phyloP scores from a whole-genome alignment of 352 stramenopile genomes.

The Pythium dissotocum region DNA sequence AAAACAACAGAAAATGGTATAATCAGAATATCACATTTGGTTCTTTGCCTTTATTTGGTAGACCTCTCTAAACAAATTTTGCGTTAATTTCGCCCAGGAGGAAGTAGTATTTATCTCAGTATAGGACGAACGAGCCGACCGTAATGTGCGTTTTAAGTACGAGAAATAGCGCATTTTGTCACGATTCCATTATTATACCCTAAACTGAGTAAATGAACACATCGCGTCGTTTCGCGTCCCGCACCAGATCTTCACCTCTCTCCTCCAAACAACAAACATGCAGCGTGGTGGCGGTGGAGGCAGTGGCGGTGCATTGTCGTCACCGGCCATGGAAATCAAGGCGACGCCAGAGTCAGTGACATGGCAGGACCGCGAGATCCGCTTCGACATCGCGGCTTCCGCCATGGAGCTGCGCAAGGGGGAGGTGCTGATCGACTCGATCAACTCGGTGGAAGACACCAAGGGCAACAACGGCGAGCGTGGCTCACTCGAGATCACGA shows the following conservation, averaged over 20 bases:
- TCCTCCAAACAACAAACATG: neutral
- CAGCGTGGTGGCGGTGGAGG: neutral
- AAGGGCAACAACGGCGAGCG: slow-evolving; percentile 94
- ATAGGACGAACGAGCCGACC: no score
- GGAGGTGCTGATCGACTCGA: slow-evolving; percentile 87
- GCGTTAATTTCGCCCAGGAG: no score
- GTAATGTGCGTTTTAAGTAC: no score
- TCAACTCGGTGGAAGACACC: slow-evolving; percentile 94
- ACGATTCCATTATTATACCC: neutral
- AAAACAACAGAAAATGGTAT: no score
- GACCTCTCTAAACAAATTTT: no score
- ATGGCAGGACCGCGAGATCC: slow-evolving; percentile 92
- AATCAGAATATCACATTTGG: no score
- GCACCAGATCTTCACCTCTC: neutral
- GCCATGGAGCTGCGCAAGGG: slow-evolving; percentile 77
- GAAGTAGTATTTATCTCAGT: no score
- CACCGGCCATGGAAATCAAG: slow-evolving; percentile 50
- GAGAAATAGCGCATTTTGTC: no score
- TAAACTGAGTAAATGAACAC: neutral
- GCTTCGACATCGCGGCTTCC: slow-evolving; percentile 76
- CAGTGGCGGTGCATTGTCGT: neutral
- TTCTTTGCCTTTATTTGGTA: no score
- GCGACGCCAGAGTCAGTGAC: slow-evolving; percentile 56
- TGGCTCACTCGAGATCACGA: slow-evolving; percentile 90
- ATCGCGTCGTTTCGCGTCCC: slow-evolving; percentile 1